phyloP scores from a whole-genome alignment of 139 green algal species.

The Haematococcus lacustris region DNA sequence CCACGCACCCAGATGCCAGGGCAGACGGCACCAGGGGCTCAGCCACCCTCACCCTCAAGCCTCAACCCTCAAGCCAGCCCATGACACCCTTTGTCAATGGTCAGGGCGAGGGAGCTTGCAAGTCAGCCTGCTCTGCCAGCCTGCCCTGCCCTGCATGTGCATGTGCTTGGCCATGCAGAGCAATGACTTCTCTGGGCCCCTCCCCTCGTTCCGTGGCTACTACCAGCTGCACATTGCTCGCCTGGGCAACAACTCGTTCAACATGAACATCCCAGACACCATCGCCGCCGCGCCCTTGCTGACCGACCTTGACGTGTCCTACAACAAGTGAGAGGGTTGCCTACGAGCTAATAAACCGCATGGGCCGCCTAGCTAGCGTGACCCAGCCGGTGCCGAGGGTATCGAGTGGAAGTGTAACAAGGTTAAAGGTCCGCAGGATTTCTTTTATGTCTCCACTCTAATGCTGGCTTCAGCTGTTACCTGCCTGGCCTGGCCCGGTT shows the following conservation, averaged over 20 bases:
- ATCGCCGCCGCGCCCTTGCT: conserved; percentile 2
- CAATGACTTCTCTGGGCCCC: conserved; percentile 9
- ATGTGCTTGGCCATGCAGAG: conserved; percentile 2
- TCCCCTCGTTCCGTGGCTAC: conserved; percentile 11
- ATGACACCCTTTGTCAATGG: background rate
- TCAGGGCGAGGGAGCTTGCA: background rate
- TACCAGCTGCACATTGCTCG: conserved; percentile 23
- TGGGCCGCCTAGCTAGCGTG: no score
- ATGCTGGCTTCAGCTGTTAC: no score
- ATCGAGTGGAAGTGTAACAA: no score
- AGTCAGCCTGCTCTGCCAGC: background rate
- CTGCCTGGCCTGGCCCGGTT: conserved; percentile 5
- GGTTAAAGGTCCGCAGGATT: no score
- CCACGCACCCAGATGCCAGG: background rate
- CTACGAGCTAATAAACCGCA: no score
- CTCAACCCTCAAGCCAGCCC: no score
- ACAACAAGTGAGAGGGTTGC: conserved; percentile 24
- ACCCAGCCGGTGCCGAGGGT: no score
- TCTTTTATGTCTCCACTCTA: no score
- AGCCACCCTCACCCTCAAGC: background rate
- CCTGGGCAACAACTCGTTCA: conserved; percentile 31
- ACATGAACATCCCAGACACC: conserved; percentile 3
- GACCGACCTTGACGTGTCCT: conserved; percentile 6
- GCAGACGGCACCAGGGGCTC: background rate
- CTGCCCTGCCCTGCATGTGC: background rate